Conservation (phyloP, 1,284 basidiomycete species). For the Ganoderma sp. region DNA sequence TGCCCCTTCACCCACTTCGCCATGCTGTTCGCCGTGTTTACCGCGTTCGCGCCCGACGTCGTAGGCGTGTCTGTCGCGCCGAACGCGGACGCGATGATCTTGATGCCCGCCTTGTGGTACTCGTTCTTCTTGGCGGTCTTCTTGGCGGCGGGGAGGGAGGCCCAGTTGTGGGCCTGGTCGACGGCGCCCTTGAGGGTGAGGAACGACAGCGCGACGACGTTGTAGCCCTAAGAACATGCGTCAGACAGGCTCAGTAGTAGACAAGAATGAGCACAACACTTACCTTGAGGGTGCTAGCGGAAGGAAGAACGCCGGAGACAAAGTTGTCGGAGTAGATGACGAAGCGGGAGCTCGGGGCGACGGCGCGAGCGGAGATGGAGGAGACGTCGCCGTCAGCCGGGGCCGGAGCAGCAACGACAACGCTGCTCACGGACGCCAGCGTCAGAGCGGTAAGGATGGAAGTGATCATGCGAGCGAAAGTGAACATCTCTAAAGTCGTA, state of each 20-base stretch:
- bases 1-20: constrained; percentile 44
- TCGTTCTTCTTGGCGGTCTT: constrained; percentile 46
- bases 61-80: constrained; percentile 59
- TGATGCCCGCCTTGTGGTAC: constrained; percentile 53
- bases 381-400: constrained; percentile 1
- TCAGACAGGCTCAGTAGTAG: neutral
- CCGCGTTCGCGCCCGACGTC: constrained; percentile 47
- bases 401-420: constrained; percentile 25
- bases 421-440: constrained; percentile 26
- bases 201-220: constrained; percentile 29
- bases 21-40: constrained; percentile 50
- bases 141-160: constrained; percentile 21
- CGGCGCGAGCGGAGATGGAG: constrained; percentile 17
- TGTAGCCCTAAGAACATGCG: constrained; percentile 19
- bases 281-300: constrained; percentile 16
- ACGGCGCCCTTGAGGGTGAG: constrained; percentile 19
- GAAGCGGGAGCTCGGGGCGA: constrained; percentile 24
- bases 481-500: constrained; percentile 21
- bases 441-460: constrained; percentile 27
- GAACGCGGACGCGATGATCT: constrained; percentile 54
- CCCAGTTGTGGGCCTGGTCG: constrained; percentile 24
- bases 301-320: constrained; percentile 22
- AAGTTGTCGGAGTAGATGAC: constrained; percentile 28
- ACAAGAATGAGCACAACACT: neutral
- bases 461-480: constrained; percentile 27